Evolutionary conservation across 805 yeast species (phyloP), one percentile per base, ranked within the genome.

Genomic region (Yamadazyma olivae): DNA sequence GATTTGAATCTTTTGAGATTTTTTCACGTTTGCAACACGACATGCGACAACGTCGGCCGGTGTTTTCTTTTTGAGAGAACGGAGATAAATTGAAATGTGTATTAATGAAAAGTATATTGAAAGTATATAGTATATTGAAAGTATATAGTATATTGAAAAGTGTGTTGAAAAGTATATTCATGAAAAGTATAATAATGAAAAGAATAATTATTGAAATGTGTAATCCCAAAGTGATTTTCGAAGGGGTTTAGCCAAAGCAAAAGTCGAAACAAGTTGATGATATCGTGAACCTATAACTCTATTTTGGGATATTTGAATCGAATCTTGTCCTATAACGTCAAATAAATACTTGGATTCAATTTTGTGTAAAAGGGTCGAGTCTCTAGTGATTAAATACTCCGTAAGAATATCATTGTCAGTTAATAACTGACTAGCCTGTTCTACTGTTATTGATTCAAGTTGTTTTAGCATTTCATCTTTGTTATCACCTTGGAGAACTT

Each of bases 331-430:
- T 33, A 50, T 31, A 26, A 34, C 32, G 40, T 54, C 46, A 18
- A 40, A 43, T 16, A 43, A 25, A 17, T 39, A 45, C 27, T 44
- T 27, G 23, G 41, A 40, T 32, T 55, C 58, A 9, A 37, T 14
- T 17, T 36, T 43, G 36, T 55, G 60, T 8, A 40, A 17, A 19
- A 42, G 48, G 3, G 56, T 50, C 9, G 41, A 19, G n/a, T 53
- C 47, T 17, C 43, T 46, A 2, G 53, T 50, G 6, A 49, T 33
- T 32, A 48, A 44, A 40, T 53, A 55, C 30, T 50, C 54, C 7
- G 41, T 33, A 14, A 55, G 27, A 6, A 52, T 33, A 9, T 43
- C 45, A 13, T 50, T 46, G 35, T 49, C 46, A 17, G 41, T 44
- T 13, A 54, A 36, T 13, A 53, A 33, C 18, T 28, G 22, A 15